A percentile compares a stretch with the other conserved stretches of the same genome.
phyloP scores from a whole-genome alignment of 768 basidiomycete genomes.

The Clathrus columnatus region DNA sequence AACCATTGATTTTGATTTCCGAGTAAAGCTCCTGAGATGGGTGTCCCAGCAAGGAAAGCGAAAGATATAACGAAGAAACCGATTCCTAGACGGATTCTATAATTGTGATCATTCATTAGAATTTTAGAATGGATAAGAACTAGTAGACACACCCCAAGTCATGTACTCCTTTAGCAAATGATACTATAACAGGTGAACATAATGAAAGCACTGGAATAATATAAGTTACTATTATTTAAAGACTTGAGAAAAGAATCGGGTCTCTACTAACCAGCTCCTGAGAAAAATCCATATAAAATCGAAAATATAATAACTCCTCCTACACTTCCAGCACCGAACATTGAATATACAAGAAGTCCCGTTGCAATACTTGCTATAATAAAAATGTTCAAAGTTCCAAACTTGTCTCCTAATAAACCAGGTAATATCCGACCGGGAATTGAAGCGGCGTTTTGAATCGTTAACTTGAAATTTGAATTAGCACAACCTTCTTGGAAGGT shows the following conservation, averaged over 20 bases:
- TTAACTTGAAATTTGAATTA: constrained; percentile 26
- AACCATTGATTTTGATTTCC: constrained; percentile 47
- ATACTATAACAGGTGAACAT: constrained; percentile 34
- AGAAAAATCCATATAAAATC: constrained; percentile 39
- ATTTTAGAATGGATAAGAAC: constrained; percentile 10
- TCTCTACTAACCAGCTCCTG: constrained; percentile 34
- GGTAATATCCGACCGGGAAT: constrained; percentile 46
- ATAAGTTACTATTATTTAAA: constrained; percentile 28
- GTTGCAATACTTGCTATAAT: constrained; percentile 26
- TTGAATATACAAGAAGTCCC: constrained; percentile 33
- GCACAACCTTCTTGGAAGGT: constrained; percentile 4
- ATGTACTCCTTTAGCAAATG: constrained; percentile 34
- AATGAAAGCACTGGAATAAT: constrained; percentile 23
- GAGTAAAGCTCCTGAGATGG: constrained; percentile 50
- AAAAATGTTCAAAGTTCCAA: constrained; percentile 38
- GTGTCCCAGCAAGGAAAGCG: constrained; percentile 32
- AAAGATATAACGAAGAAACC: background rate
- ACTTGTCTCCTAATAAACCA: constrained; percentile 29
- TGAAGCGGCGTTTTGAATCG: constrained; percentile 43
- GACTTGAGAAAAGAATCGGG: background rate
- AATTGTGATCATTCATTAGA: background rate
- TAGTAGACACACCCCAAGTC: constrained; percentile 42
- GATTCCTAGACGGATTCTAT: constrained; percentile 1
- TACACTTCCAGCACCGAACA: constrained; percentile 30
- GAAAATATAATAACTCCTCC: constrained; percentile 32